These are phyloP conservation scores for Pilaira anomala DNA, from an alignment of 192 early-diverging fungal genomes.

Conservation along the genomic window DNA sequence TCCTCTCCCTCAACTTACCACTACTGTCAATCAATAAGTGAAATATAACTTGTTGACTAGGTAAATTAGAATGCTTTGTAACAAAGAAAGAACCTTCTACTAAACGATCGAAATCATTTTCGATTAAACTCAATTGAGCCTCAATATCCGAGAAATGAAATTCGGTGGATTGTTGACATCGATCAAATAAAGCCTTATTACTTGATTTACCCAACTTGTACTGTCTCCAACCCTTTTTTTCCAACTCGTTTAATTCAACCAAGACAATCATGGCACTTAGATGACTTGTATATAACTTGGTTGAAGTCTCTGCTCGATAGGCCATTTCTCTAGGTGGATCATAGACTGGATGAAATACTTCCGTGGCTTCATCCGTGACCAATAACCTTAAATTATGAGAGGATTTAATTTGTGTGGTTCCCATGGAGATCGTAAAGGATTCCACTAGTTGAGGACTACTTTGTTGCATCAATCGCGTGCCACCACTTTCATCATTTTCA, in stretches of 20 bases:
- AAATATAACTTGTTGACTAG: constrained; percentile 69
- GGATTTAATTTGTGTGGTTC: constrained; percentile 68
- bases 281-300: constrained; percentile 59
- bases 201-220: constrained; percentile 36
- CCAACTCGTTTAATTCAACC: constrained; percentile 29
- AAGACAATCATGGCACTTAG: constrained; percentile 57
- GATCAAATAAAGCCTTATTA: constrained; percentile 55
- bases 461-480: neutral
- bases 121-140: constrained; percentile 55
- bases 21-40: constrained; percentile 64
- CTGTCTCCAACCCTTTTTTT: constrained; percentile 18
- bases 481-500: constrained; percentile 49
- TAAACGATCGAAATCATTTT: constrained; percentile 45
- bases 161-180: constrained; percentile 66
- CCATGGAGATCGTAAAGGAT: constrained; percentile 68
- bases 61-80: constrained; percentile 74
- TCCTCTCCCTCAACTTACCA: constrained; percentile 37
- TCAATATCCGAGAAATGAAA: constrained; percentile 74
- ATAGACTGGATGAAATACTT: constrained; percentile 39
- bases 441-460: constrained; percentile 54
- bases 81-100: constrained; percentile 73
- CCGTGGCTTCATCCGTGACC: constrained; percentile 45
- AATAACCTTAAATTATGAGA: constrained; percentile 67
- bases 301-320: constrained; percentile 64
- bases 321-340: constrained; percentile 54